Evolutionary conservation across 1,284 basidiomycete genomes (phyloP), one percentile per base, ranked within the genome.

Genomic region (Wallemia ichthyophaga): DNA sequence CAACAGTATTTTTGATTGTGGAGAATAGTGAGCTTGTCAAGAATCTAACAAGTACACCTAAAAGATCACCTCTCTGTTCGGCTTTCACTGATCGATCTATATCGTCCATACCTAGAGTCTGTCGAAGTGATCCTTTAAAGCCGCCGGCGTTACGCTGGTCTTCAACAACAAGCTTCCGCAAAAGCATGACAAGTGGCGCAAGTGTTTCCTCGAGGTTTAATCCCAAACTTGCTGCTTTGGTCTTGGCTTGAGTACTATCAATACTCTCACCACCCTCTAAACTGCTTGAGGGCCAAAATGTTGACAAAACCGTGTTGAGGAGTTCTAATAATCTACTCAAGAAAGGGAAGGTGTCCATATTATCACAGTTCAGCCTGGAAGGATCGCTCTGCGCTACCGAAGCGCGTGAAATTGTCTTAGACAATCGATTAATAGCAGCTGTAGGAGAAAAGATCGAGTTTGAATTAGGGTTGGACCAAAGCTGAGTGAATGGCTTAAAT

Each of bases 41-140:
- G 19, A 92, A 71, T n/a, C 88, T 75, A 25, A 94, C 68, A 65
- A 83, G 78, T 57, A 82, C 73, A 1, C 89, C 89, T 1, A 92
- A 71, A 17, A 83, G 67, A 65, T 84, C 80, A 15, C 76, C 63
- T 1, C 85, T 77, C 27, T 72, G 69, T 66, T 91, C 85, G 23
- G 92, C 72, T 0, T 83, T 75, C 1, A 70, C 72, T 15, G 80
- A 77, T 27, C 89, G 78, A 68, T 94, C 88, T 11, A 74, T 76
- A 62, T 24, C 74, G 62, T 59, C 75, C 67, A 92, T 66, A 63
- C 82, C 77, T 0, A 76, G 69, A 0, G 88, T 86, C 5, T 21
- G 7, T 5, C 88, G 69, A 9, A 92, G 70, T 72, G 76, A 75
- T 37, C 78, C 74, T 58, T 78, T 75, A 61, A 86, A 69, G 27